Conservation (phyloP, 495 filamentous ascomycete genomes). For the Aspergillus haitiensis region DNA sequence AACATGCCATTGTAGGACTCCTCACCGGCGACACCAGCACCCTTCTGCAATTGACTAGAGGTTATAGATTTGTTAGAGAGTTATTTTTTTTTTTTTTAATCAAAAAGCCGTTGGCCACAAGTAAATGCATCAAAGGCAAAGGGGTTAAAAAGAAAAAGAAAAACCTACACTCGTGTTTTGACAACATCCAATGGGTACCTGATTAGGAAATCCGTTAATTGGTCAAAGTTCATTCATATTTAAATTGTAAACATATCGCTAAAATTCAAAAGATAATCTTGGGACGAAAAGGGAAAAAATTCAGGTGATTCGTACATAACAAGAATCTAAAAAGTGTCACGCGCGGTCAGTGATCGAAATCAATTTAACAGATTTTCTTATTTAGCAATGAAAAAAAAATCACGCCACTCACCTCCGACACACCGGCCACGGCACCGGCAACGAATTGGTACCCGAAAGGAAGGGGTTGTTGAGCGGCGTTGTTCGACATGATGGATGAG, state of each 20-base stretch:
- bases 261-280: background rate
- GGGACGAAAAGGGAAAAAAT: background rate
- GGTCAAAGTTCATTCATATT: background rate
- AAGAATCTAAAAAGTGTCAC: slow-evolving; percentile 61
- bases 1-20: slow-evolving; percentile 95
- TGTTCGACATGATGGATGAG: slow-evolving; percentile 56
- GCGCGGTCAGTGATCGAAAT: slow-evolving; percentile 15
- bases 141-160: slow-evolving; percentile 1
- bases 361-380: slow-evolving; percentile 9
- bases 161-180: slow-evolving; percentile 89
- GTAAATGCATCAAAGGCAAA: no score
- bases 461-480: slow-evolving; percentile 60
- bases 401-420: slow-evolving; percentile 71
- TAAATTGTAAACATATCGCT: background rate
- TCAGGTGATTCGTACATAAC: slow-evolving; percentile 62
- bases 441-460: slow-evolving; percentile 85
- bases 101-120: background rate
- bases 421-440: slow-evolving; percentile 86
- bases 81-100: background rate
- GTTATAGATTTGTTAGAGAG: slow-evolving; percentile 16
- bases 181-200: slow-evolving; percentile 98
- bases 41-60: slow-evolving; percentile 80
- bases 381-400: background rate
- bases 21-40: slow-evolving; percentile 58
- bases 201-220: slow-evolving; percentile 9